Conservation (phyloP, 768 basidiomycete species). For the Termitomyces heimii region DNA sequence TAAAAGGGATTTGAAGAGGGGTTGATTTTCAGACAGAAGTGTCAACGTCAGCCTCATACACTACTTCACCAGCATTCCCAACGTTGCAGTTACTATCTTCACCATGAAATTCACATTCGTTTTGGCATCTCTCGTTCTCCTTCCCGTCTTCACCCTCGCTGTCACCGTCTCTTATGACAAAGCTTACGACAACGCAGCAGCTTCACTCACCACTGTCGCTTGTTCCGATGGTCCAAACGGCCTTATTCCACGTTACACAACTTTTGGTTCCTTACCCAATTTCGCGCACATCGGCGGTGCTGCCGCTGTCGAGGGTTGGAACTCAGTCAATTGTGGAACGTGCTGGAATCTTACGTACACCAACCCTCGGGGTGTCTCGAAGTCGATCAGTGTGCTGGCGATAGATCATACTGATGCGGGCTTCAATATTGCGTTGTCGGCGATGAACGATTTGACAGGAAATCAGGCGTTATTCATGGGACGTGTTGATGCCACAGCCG, state of each 20-base stretch:
- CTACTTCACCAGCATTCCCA: background rate
- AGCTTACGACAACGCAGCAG: constrained; percentile 30
- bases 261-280: constrained; percentile 37
- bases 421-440: constrained; percentile 19
- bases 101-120: constrained; percentile 28
- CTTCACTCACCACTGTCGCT: constrained; percentile 30
- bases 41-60: background rate
- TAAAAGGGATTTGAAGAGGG: background rate
- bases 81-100: background rate
- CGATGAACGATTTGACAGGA: constrained; percentile 27
- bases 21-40: background rate
- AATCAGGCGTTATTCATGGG: constrained; percentile 22
- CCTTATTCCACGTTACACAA: constrained; percentile 33
- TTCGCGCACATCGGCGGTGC: constrained; percentile 52
- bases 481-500: constrained; percentile 13
- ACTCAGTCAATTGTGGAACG: constrained; percentile 42
- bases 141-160: constrained; percentile 2
- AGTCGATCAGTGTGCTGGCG: constrained; percentile 35
- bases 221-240: constrained; percentile 46
- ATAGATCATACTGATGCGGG: constrained; percentile 31
- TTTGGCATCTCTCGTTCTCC: constrained; percentile 10
- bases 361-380: constrained; percentile 13
- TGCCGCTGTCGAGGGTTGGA: constrained; percentile 34
- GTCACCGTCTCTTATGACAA: constrained; percentile 27
- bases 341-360: constrained; percentile 50